Base-by-base conservation (phyloP, 805 yeast species). In the Danielia reshetovae region DNA sequence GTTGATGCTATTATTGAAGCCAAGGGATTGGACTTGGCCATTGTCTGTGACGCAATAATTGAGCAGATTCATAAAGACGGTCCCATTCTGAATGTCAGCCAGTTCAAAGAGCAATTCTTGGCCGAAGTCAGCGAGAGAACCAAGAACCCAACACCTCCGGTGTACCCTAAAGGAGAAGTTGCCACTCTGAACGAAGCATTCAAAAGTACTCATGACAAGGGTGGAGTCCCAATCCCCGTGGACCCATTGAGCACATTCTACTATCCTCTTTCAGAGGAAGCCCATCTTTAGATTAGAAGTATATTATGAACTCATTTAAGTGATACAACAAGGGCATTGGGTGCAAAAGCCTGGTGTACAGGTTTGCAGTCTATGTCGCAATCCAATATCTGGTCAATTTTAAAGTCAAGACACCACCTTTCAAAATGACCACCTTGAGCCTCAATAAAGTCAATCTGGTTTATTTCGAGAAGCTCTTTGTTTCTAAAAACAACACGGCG, bases 221-320 rank as follows among this genome's bases (percentile, higher is more conserved):
- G 88, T 0, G 74, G 75, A 1, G 71, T 79, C n/a, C 85, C 93
- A 7, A 57, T 52, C 32, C 87, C 94, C 1, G 51, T 51, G 27
- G 40, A 41, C 14, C 50, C 51, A 2, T 49, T 62, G 32, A 38
- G 46, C 8, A 45, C 49, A 11, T 62, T 47, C 43, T 55, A 53
- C 36, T 52, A 50, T 35, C 52, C 50, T 16, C 52, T 45, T 17
- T 45, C 26, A 15, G 52, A 51, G 39, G 37, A 40, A 11, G 46
- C 49, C 4, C 56, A 44, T 26, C 40, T 51, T 15, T 48, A 39
- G 31, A 28, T 17, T 16, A 7, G 2, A n/a, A n/a, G n/a, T n/a
- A n/a, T n/a, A n/a, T n/a, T n/a, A n/a, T n/a, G n/a, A n/a, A n/a
- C n/a, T n/a, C n/a, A n/a, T n/a, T n/a, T n/a, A n/a, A n/a, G n/a